Conservation (phyloP, 257 asterid species). For the Jasminum sambac region DNA sequence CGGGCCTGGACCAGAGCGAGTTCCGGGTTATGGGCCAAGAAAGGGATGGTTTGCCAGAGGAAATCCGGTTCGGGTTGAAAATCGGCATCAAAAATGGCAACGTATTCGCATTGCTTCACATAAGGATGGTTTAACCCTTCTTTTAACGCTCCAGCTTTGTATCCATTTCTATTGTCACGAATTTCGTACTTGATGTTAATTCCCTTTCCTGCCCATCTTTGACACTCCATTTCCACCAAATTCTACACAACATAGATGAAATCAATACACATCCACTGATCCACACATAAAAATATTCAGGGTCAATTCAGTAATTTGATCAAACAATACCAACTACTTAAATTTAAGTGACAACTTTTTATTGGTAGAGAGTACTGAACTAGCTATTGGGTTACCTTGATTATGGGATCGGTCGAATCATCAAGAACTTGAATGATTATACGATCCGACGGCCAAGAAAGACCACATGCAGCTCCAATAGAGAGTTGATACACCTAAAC, state of each 20-base stretch:
- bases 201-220: conserved; percentile 92
- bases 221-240: conserved; percentile 87
- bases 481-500: conserved; percentile 82
- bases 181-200: conserved; percentile 87
- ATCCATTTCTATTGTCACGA: conserved; percentile 83
- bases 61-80: conserved; percentile 96
- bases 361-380: too few species aligned
- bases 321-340: too few species aligned
- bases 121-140: conserved; percentile 71
- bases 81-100: conserved; percentile 89
- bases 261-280: too few species aligned
- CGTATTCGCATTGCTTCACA: conserved; percentile 80
- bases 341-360: too few species aligned
- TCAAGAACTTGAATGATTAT: conserved; percentile 86
- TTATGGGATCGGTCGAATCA: conserved; percentile 79
- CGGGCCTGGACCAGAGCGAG: conserved; percentile 93
- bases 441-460: conserved; percentile 93
- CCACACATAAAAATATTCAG: too few species aligned
- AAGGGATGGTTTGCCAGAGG: conserved; percentile 79
- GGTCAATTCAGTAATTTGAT: too few species aligned
- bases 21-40: conserved; percentile 69
- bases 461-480: conserved; percentile 96
- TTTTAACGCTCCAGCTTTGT: conserved; percentile 94
- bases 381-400: conserved; percentile 40
- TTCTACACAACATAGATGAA: conserved; percentile 34